Percentiles rank a stretch among this genome's conserved stretches.
Evolutionary conservation across 2,329 filamentous ascomycete species (phyloP).

Genomic region (Botrytis fragariae): DNA sequence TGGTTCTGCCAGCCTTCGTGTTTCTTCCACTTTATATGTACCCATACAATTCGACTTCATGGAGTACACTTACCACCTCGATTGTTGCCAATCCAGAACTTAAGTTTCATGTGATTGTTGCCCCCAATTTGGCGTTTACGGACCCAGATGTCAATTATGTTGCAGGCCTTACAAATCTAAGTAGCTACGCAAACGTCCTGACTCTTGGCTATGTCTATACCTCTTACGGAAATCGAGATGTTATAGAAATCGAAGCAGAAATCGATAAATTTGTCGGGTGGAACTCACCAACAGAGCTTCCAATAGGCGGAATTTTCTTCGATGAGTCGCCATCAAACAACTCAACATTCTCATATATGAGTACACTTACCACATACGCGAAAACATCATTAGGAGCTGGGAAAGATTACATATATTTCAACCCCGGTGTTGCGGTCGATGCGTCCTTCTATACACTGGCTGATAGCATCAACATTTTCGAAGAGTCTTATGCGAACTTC

Average conservation of each 20-base stretch:
- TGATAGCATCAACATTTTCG: conserved; percentile 30
- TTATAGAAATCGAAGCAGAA: conserved; percentile 39
- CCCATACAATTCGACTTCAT: conserved; percentile 29
- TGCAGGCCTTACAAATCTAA: conserved; percentile 25
- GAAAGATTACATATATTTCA: conserved; percentile 25
- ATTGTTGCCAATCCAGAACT: conserved; percentile 27
- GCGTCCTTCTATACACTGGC: conserved; percentile 28
- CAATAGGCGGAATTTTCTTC: conserved; percentile 16
- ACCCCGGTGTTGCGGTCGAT: conserved; percentile 29
- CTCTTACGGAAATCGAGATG: conserved; percentile 36
- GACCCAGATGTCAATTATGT: conserved; percentile 30
- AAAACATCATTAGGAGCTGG: conserved; percentile 25
- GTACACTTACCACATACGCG: conserved; percentile 25
- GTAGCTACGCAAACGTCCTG: conserved; percentile 35
- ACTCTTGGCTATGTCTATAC: conserved; percentile 45
- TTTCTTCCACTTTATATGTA: conserved; percentile 33
- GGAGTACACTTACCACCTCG: conserved; percentile 26
- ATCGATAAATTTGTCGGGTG: conserved; percentile 42
- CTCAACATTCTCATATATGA: conserved; percentile 27
- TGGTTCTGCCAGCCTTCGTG: conserved; percentile 22
- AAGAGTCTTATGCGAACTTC: conserved; percentile 23
- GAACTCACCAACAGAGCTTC: conserved; percentile 24
- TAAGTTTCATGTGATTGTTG: conserved; percentile 30
- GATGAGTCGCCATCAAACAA: conserved; percentile 19
- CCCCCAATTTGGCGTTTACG: conserved; percentile 23